Evolutionary conservation across 129 eudicot species (phyloP), one percentile per base, ranked within the genome.

Genomic region (Tanacetum coccineum): DNA sequence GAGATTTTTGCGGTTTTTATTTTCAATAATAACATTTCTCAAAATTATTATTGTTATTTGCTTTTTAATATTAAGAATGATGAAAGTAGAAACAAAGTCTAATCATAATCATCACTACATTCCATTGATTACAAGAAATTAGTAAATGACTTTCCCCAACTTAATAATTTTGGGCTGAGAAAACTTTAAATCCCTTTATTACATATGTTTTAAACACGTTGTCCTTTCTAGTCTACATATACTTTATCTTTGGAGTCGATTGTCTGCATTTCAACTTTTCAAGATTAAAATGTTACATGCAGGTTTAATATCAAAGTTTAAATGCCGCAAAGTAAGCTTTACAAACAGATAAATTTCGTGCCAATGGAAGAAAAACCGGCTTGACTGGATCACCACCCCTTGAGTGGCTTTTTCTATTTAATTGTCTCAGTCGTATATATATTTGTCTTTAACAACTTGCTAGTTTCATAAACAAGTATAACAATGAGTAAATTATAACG

Each of bases 51-150:
- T 14, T 57, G 25, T n/a, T 42, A 40, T 14, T 54, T 36, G 10
- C 42, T 36, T 36, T 13, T 3, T 70, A n/a, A 4, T 46, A 59
- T 26, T 47, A 44, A 42, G 47, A 59, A 74, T 74, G 78, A 74
- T 74, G 73, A 74, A 74, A 66, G 79, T 32, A 28, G n/a, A 57
- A 45, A 47, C 72, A 13, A 49, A 36, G 57, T 57, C 60, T 74
- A 74, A 58, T 50, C 61, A 66, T 67, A 58, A 48, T 74, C 28
- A 74, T 74, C 67, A 66, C 54, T 45, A 66, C 62, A 66, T 74
- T 45, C 59, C 61, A 74, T 74, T 65, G 78, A 65, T 74, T 65
- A 65, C 66, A 66, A 55, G 65, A 74, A 74, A 40, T 74, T 74
- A 46, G 60, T 66, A 39, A 53, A 47, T 13, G 47, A 46, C 59